Base-by-base conservation (phyloP, 768 basidiomycete genomes). In the Termitomyces sp. region DNA sequence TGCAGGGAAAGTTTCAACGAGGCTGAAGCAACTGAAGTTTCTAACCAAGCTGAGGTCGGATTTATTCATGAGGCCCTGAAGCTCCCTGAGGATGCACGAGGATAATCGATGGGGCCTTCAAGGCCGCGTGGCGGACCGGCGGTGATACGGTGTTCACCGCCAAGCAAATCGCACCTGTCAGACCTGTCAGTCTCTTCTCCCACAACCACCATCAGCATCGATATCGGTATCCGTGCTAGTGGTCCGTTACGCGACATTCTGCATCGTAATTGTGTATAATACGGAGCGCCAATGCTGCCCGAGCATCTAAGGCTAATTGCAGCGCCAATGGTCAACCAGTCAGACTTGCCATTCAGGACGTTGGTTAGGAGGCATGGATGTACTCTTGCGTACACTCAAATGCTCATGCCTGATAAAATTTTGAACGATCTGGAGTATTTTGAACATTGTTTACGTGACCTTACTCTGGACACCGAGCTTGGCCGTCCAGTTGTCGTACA, bases 251-350 rank as follows among this genome's bases (percentile, higher is more conserved):
- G 22, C 33, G 14, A n/a, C 4, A 27, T 39, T 13, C 10, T 52
- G 24, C 26, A 3, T 39, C 36, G 5, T n/a, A n/a, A n/a, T 12
- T 26, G 34, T 16, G 24, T 37, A 37, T 59, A 26, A 39, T 44
- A 18, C 27, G 8, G 32, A 33, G 30, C 49, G 37, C 46, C 26
- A 10, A 66, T 70, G 64, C 47, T 65, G 32, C 44, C 32, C 14
- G 61, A 56, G 10, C 24, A 76, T 57, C 64, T 81, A 30, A 69
- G 69, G 24, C 76, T 71, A 56, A 79, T 89, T 53, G 78, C 86
- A 7, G 88, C 89, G 7, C 89, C 88, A 3, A 91, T 91, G 89
- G 81, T 92, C 57, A 85, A 88, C 58, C 89, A 91, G 66, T 89
- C 88, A 27, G 90, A 93, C 63, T 77, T 87, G 0, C 87, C 90